Base-by-base conservation (phyloP, 1,139 yeast genomes). In the Yamadazyma dendronema region DNA sequence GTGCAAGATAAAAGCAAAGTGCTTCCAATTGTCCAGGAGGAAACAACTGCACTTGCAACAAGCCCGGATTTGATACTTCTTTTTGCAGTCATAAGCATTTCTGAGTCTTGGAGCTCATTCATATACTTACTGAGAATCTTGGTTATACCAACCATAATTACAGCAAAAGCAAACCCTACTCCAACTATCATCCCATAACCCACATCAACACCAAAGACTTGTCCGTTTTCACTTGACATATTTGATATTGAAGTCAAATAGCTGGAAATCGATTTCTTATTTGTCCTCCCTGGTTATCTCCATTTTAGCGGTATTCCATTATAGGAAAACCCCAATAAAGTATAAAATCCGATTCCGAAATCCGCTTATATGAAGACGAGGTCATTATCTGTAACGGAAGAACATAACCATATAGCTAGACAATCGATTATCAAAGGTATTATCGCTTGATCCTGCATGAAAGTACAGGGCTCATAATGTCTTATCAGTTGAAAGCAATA, bases 141-240 rank as follows among this genome's bases (percentile, higher is more conserved):
- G 22, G 72, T 61, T 34, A 64, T 55, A 15, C 50, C 47, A 17
- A 63, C 59, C 71, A 67, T 67, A 5, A 65, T 34, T 2, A 62
- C 36, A 10, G 73, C 71, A 48, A 67, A 67, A 10, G 59, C 65
- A 26, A 63, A 63, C n/a, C 73, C 73, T 4, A 67, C 50, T 8
- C 67, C 73, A 15, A 67, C 46, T 21, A 62, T 59, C 41, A 62
- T 57, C 17, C 67, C 67, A 50, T 67, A 67, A n/a, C 73, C 73
- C 39, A 60, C 65, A 24, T 49, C 39, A 29, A 40, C 39, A n/a
- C 42, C 44, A 31, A 50, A 47, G 2, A 49, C 48, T 33, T 31
- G 31, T 13, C 49, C 50, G 12, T 37, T 38, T 11, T 30, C 35
- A 11, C 37, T 32, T 28, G 44, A 19, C 47, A 42, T 41, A 10